These are phyloP conservation scores for Heliamphora pulchella DNA, from an alignment of 179 eudicot genomes.

Conservation along the genomic window DNA sequence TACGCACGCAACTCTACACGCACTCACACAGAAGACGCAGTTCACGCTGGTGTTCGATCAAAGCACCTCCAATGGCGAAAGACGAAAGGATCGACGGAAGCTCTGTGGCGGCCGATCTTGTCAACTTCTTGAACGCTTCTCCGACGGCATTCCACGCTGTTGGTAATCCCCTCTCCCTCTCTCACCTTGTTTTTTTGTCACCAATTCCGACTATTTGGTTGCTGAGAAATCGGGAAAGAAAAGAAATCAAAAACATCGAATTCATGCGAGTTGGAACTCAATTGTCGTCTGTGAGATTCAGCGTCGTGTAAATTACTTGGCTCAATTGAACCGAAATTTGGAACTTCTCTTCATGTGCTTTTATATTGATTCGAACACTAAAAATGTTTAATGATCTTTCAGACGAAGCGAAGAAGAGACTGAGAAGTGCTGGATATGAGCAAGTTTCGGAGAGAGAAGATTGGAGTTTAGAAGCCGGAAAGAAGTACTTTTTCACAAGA, in stretches of 20 bases:
- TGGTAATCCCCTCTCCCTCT: conserved; percentile 35
- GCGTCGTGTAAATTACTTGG: not conserved
- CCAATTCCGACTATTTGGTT: not conserved
- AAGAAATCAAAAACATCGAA: not conserved
- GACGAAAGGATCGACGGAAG: conserved; percentile 9
- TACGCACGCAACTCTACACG: too few relatives aligned
- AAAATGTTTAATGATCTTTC: conserved; percentile 16
- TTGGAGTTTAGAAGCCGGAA: conserved; percentile 69
- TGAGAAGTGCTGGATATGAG: conserved; percentile 67
- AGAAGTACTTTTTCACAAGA: conserved; percentile 84
- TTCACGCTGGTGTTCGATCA: too few relatives aligned
- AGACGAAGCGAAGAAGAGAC: conserved; percentile 82
- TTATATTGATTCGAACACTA: too few relatives aligned
- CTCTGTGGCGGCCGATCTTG: conserved; percentile 62
- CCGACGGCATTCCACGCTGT: conserved; percentile 99
- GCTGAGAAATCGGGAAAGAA: not conserved
- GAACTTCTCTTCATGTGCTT: not conserved
- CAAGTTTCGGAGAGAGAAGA: conserved; percentile 77
- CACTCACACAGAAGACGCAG: too few relatives aligned
- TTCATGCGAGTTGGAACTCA: not conserved
- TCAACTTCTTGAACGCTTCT: conserved; percentile 75
- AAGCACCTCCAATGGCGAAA: conserved; percentile 14
- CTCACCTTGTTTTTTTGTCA: not conserved
- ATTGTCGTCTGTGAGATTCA: not conserved
- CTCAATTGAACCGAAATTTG: not conserved